Base-by-base conservation (phyloP, 768 basidiomycete genomes). In the Naganishia vishniacii region DNA sequence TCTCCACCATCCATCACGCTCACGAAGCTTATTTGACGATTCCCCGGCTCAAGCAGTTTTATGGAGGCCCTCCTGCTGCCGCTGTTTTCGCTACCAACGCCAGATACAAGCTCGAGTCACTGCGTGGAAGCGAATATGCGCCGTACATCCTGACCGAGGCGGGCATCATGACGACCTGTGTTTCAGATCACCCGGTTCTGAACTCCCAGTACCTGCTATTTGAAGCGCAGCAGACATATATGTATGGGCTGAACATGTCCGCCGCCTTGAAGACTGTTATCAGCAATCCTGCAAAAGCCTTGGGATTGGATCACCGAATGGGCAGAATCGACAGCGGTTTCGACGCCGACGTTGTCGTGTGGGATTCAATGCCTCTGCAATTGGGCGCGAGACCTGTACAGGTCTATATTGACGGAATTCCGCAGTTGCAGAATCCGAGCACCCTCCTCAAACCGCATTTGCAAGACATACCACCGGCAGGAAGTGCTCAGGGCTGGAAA, bases 1-100 rank as follows among this genome's bases (percentile, higher is more conserved):
- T 89, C 40, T 83, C 87, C 0, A 85, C 86, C 0, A 84, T 88
- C 76, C 88, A 89, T 69, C 88, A 89, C 68, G 88, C 88, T 1
- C 84, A 84, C 64, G 88, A 91, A 69, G 83, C 88, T 0, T 90
- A 87, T 68, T 84, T 91, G 42, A 87, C 89, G n/a, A 86, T 88
- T 1, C 83, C 84, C 26, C 73, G 88, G 0, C 80, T 91, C 61
- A 89, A 88, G 75, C 80, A 81, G 70, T 82, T 85, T 11, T 91
- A 83, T 83, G 89, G 89, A 1, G 82, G 82, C 6, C 80, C 83
- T 16, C 89, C 89, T 1, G 83, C 86, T 0, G 80, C 87, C 25
- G 88, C 89, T 0, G 80, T 89, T 48, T 90, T 89, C 68, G 85
- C 88, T 1, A 81, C 83, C 9, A 85, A 86, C 72, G 83, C 86